Percentiles rank a stretch among this genome's conserved stretches.
These are phyloP conservation scores for Termitomyces sp. DNA, from an alignment of 768 basidiomycete species.

Conservation along the genomic window DNA sequence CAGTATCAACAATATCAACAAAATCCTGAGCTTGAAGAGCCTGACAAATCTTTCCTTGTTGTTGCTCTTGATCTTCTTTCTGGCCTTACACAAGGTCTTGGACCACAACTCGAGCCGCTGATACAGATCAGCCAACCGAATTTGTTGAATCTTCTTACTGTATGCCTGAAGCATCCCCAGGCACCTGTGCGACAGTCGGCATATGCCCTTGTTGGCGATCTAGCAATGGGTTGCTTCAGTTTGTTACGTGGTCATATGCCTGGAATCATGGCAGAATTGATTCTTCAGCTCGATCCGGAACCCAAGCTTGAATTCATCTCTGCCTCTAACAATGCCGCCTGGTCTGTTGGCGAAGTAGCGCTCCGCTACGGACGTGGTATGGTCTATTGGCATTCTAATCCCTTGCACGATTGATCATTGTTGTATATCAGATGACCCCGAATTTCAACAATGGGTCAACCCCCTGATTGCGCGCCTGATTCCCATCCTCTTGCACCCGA, in stretches of 20 bases:
- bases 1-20: constrained; percentile 86
- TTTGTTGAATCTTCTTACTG: constrained; percentile 72
- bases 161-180: constrained; percentile 94
- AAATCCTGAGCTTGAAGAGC: constrained; percentile 88
- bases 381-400: background rate
- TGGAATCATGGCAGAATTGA: constrained; percentile 85
- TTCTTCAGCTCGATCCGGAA: constrained; percentile 85
- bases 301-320: constrained; percentile 93
- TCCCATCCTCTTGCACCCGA: constrained; percentile 87
- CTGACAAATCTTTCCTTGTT: constrained; percentile 95
- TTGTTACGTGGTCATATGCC: constrained; percentile 83
- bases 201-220: constrained; percentile 96
- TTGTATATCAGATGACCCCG: constrained; percentile 53
- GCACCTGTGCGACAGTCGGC: constrained; percentile 94
- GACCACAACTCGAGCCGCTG: constrained; percentile 66
- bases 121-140: constrained; percentile 69
- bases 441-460: constrained; percentile 90
- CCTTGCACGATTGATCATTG: constrained; percentile 2
- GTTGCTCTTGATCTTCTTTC: constrained; percentile 96
- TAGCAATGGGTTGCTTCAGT: constrained; percentile 93
- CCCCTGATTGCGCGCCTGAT: constrained; percentile 84
- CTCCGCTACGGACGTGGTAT: constrained; percentile 81
- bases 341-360: constrained; percentile 99
- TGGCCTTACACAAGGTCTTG: constrained; percentile 91
- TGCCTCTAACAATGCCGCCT: constrained; percentile 98